phyloP scores from a whole-genome alignment of 2,329 filamentous ascomycete genomes.

The Fusarium continuum region DNA sequence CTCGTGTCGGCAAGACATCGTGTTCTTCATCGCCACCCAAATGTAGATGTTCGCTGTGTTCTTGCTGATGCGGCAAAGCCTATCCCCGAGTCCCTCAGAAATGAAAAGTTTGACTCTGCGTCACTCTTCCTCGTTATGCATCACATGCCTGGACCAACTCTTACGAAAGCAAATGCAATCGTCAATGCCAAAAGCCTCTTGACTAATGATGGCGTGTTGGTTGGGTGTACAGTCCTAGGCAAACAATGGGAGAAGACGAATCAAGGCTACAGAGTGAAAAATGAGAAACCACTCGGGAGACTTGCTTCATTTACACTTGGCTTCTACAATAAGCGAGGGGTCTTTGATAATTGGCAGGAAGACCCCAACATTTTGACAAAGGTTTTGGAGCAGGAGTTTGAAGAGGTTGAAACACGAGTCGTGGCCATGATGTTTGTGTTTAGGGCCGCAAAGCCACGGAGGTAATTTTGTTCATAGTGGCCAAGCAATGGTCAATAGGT shows the following conservation, averaged over 20 bases:
- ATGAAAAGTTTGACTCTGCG: not conserved
- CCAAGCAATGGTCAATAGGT: too few species aligned
- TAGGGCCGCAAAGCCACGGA: conserved; percentile 3
- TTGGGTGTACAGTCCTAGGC: conserved; percentile 3
- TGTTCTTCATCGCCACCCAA: not conserved
- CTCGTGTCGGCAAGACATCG: not conserved
- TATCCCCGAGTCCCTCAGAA: not conserved
- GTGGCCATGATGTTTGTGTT: conserved; percentile 22
- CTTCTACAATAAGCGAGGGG: not conserved
- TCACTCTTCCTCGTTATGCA: conserved; percentile 12
- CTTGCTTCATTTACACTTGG: conserved; percentile 1
- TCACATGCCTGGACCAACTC: conserved; percentile 4
- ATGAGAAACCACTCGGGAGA: not conserved
- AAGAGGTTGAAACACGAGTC: conserved; percentile 11
- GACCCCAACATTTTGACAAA: not conserved
- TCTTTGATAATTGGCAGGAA: conserved; percentile 17
- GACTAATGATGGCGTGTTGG: not conserved
- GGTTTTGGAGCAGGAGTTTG: not conserved
- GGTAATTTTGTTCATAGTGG: too few species aligned
- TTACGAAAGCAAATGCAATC: conserved; percentile 4
- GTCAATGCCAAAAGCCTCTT: not conserved
- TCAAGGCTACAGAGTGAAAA: not conserved
- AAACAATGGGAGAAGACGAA: conserved; percentile 16
- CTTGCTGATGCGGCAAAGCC: not conserved
- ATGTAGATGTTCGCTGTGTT: not conserved